Conservation (phyloP, 177 flowering plant genomes). For the Vitis hybrid region DNA sequence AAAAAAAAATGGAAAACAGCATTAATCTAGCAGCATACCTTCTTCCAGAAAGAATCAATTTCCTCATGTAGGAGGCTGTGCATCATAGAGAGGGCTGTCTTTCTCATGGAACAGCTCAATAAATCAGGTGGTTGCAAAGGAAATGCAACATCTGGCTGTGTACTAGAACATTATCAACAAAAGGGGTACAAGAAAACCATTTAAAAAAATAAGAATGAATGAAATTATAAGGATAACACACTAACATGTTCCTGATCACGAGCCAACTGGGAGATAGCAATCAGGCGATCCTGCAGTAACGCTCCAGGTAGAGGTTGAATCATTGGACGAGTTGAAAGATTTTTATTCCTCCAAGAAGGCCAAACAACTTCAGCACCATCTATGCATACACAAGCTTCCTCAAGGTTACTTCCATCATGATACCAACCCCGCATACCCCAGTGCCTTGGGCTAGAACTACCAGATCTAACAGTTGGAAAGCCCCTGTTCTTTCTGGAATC, state of each 20-base stretch:
- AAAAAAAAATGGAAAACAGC: not conserved
- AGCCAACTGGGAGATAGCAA: conserved; percentile 86
- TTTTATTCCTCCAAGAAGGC: conserved; percentile 87
- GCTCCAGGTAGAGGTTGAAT: conserved; percentile 79
- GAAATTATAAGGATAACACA: conserved; percentile 5
- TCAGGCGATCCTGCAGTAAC: conserved; percentile 69
- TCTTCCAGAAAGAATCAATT: conserved; percentile 82
- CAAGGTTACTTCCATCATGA: conserved; percentile 64
- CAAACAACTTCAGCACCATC: conserved; percentile 86
- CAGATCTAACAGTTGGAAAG: conserved; percentile 94
- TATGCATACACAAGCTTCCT: conserved; percentile 58
- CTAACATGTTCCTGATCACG: conserved; percentile 92
- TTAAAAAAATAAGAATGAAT: not conserved
- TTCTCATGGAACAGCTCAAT: conserved; percentile 45
- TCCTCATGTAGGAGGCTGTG: conserved; percentile 82
- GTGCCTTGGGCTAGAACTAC: conserved; percentile 98
- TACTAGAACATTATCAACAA: conserved; percentile 6
- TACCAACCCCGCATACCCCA: conserved; percentile 89
- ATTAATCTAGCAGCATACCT: conserved; percentile 40
- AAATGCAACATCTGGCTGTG: conserved; percentile 88
- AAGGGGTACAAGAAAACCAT: conserved; percentile 5
- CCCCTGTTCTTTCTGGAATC: conserved; percentile 85
- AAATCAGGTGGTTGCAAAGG: conserved; percentile 79
- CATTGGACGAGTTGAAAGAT: conserved; percentile 57
- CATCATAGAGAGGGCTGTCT: conserved; percentile 55